phyloP scores from a whole-genome alignment of 495 filamentous ascomycete genomes.

The Podospora tetraspora region DNA sequence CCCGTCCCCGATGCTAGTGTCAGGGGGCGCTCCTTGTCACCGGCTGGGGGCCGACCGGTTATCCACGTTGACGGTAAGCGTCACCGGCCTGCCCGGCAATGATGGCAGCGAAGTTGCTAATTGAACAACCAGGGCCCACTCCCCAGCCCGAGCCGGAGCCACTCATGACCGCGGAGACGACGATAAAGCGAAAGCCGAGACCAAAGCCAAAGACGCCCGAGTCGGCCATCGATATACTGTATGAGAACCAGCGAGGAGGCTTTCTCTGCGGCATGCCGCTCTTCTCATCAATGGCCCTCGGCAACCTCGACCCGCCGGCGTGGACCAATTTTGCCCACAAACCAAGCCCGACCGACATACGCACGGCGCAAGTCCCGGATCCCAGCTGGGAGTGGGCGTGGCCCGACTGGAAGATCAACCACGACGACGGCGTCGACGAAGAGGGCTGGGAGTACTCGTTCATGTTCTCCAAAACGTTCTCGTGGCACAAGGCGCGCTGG shows the following conservation, averaged over 20 bases:
- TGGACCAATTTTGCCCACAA: conserved; percentile 77
- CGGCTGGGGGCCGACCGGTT: not conserved
- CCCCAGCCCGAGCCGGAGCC: conserved; percentile 1
- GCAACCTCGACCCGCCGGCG: conserved; percentile 76
- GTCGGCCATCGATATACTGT: conserved; percentile 75
- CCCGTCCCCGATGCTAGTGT: not conserved
- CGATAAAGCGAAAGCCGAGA: conserved; percentile 3
- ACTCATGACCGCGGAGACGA: not conserved
- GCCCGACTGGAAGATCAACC: conserved; percentile 91
- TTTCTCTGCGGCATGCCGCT: conserved; percentile 86
- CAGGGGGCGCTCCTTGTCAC: not conserved
- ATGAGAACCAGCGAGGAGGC: conserved; percentile 83
- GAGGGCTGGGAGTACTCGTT: conserved; percentile 96
- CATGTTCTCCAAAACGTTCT: conserved; percentile 66
- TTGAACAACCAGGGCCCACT: conserved; percentile 8
- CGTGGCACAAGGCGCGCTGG: conserved; percentile 91
- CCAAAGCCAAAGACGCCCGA: conserved; percentile 37
- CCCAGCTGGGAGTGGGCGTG: conserved; percentile 96
- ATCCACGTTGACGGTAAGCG: not conserved
- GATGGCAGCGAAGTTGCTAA: not conserved
- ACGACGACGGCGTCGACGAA: conserved; percentile 73
- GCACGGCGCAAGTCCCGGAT: conserved; percentile 88
- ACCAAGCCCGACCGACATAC: conserved; percentile 75
- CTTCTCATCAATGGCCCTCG: conserved; percentile 79
- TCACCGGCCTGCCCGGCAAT: not conserved